phyloP scores from a whole-genome alignment of 1,284 basidiomycete genomes.

The Ustilago cynodontis region DNA sequence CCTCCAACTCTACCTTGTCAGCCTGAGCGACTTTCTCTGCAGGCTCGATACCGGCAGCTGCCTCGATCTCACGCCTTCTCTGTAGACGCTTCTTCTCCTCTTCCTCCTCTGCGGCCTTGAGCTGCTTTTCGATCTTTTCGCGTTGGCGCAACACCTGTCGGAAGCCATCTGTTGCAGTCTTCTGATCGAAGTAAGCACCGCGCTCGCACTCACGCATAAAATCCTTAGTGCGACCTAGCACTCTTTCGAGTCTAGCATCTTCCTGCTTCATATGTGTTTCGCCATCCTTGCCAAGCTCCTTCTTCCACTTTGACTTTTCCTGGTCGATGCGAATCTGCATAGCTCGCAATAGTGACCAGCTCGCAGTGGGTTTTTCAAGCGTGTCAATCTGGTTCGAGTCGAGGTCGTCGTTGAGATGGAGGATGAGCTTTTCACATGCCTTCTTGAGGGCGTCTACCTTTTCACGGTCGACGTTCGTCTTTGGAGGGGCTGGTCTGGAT shows the following conservation, averaged over 20 bases:
- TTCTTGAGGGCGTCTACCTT: constrained; percentile 31
- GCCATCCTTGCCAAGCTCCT: constrained; percentile 47
- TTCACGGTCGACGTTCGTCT: constrained; percentile 21
- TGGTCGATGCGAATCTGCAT: constrained; percentile 63
- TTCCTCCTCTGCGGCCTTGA: constrained; percentile 47
- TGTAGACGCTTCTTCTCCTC: constrained; percentile 69
- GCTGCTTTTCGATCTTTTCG: constrained; percentile 47
- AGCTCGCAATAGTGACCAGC: constrained; percentile 57
- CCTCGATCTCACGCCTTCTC: constrained; percentile 73
- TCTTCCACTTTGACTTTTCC: constrained; percentile 53
- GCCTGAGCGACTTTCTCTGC: not conserved
- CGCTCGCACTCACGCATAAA: constrained; percentile 62
- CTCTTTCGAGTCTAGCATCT: constrained; percentile 38
- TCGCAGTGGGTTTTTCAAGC: constrained; percentile 59
- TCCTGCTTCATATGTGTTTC: constrained; percentile 32
- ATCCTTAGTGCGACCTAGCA: constrained; percentile 52
- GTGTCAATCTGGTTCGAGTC: constrained; percentile 55
- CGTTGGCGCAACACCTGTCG: constrained; percentile 56
- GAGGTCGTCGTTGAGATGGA: constrained; percentile 34
- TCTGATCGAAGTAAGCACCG: constrained; percentile 55
- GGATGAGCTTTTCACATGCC: constrained; percentile 24
- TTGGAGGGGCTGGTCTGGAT: not conserved
- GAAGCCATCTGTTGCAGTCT: constrained; percentile 53
- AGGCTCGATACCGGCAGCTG: constrained; percentile 24
- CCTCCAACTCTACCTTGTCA: not conserved